Evolutionary conservation across 2,329 filamentous ascomycete genomes (phyloP), one percentile per base, ranked within the genome.

Genomic region (Colletotrichum melonis): DNA sequence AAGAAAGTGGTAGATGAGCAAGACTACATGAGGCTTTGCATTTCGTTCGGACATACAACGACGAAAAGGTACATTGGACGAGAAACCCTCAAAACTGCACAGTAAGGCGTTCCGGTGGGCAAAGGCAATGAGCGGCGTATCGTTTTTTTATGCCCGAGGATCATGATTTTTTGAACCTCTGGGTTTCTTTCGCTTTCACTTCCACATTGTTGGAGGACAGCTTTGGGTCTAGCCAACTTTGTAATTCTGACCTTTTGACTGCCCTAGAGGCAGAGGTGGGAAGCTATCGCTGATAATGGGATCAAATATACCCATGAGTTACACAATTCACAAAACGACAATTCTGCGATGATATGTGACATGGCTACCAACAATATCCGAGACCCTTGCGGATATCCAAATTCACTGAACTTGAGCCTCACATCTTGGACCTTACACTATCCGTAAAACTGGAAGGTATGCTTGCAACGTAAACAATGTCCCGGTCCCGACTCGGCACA

Each of bases 21-120:
- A 69, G 63, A 63, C 60, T 42, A 28, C 4, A 59, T 42, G 42
- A 46, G 42, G 42, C 59, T 69, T 52, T 64, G 38, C 59, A 49
- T 62, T 67, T 54, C 6, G 24, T 69, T 46, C 19, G 38, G 26
- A 59, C 55, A 73, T 65, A 58, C 57, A 42, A 70, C 60, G 60
- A 60, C 70, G 55, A 49, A 49, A 70, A 26, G 42, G 59, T 70
- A 70, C 60, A 70, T 62, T 65, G 24, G 46, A 70, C 28, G 70
- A 65, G 16, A 49, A 22, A 62, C 30, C 46, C 67, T 65, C 30
- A 32, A 22, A 49, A 46, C 70, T 65, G 59, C 70, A 70, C 55
- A 62, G 60, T 70, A 65, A 30, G 70, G 70, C 70, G 70, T 73
- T 73, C 28, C 46, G 67, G 70, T 62, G 70, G 42, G 52, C 58